These are phyloP conservation scores for Tremellales sp. DNA, from an alignment of 1,284 basidiomycete species.

Conservation along the genomic window DNA sequence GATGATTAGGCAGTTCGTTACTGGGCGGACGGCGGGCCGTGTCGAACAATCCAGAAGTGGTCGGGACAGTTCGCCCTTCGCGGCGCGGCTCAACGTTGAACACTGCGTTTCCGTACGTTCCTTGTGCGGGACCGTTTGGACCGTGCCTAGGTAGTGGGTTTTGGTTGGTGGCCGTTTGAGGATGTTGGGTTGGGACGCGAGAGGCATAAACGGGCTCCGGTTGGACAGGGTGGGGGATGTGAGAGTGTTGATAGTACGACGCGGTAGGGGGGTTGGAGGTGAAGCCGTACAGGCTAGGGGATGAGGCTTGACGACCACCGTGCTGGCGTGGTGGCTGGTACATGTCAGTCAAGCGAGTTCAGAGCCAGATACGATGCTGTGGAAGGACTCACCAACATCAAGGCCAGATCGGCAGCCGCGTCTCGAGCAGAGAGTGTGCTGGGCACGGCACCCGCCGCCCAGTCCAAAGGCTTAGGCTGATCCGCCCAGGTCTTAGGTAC, in stretches of 20 bases:
- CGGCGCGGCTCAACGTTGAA: slow-evolving; percentile 9
- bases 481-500: slow-evolving; percentile 30
- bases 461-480: slow-evolving; percentile 26
- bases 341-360: too few relatives aligned
- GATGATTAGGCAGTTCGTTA: background rate
- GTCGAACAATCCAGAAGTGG: slow-evolving; percentile 25
- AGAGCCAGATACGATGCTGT: too few relatives aligned
- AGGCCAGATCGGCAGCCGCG: slow-evolving; percentile 31
- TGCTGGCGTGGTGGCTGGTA: slow-evolving; percentile 6
- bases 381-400: slow-evolving; percentile 46
- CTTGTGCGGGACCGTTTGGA: background rate
- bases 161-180: background rate
- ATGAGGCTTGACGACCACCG: slow-evolving; percentile 31
- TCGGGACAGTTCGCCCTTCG: slow-evolving; percentile 31
- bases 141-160: background rate
- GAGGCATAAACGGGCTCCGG: background rate
- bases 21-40: background rate
- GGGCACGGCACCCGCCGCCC: slow-evolving; percentile 39
- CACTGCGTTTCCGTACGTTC: background rate
- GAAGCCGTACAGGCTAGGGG: too few relatives aligned
- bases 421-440: slow-evolving; percentile 28
- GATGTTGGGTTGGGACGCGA: background rate
- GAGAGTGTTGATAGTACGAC: background rate
- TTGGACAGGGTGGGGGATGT: background rate
- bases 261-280: slow-evolving; percentile 3